These are phyloP conservation scores for Boletus edulis DNA, from an alignment of 768 basidiomycete genomes.

Conservation along the genomic window DNA sequence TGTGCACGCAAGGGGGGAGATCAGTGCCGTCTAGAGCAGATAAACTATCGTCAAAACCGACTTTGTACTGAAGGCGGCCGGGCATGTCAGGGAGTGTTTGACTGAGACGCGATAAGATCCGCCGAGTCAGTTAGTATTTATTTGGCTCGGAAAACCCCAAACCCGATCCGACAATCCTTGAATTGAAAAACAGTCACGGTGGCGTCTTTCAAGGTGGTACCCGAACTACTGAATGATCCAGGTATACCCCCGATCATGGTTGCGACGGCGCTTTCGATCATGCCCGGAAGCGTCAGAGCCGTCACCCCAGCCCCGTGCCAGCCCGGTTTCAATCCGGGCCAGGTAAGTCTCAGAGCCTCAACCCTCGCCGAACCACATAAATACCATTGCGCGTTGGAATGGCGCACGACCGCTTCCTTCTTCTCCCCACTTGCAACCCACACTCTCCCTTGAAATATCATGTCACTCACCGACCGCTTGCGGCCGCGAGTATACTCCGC, in stretches of 20 bases:
- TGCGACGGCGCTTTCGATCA: neutral
- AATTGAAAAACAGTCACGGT: no score
- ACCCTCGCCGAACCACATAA: conserved; percentile 16
- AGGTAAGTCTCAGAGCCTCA: conserved; percentile 16
- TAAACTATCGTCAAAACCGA: conserved; percentile 19
- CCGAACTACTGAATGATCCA: no score
- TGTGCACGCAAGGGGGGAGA: conserved; percentile 24
- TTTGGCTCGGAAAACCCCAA: neutral
- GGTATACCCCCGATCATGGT: neutral
- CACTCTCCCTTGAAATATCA: conserved; percentile 16
- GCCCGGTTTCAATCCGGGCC: conserved; percentile 21
- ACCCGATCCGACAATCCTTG: no score
- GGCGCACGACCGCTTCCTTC: neutral
- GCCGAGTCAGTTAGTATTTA: neutral
- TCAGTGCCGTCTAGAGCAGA: conserved; percentile 10
- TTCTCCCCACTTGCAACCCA: neutral
- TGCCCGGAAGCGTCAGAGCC: no score
- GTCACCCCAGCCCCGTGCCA: neutral
- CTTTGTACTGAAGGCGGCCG: conserved; percentile 69
- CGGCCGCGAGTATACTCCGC: conserved; percentile 39
- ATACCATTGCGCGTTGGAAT: conserved; percentile 10
- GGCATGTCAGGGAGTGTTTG: conserved; percentile 41
- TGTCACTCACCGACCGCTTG: conserved; percentile 28
- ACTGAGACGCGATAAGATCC: neutral
- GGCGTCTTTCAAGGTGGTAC: no score